Evolutionary conservation across 106 monocot species (phyloP).

Genomic region (Dioscorea dumetorum): DNA sequence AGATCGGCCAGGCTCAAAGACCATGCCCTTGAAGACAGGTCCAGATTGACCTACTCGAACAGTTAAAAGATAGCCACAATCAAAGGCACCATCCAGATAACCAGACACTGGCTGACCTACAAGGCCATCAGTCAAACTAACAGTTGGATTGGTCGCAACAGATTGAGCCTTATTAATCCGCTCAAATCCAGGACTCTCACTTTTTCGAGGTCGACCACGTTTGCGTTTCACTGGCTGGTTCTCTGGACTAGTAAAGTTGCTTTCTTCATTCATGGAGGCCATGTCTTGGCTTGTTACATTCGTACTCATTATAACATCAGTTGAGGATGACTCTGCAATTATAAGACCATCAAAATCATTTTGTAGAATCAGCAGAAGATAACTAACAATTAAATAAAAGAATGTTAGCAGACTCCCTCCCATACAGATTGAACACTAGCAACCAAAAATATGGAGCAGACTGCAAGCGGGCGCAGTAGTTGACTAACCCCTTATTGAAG

Average conservation of each 20-base stretch:
- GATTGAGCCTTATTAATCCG: background rate
- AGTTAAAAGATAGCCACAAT: constrained; percentile 2
- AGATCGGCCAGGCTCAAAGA: constrained; percentile 4
- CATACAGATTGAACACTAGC: too few species aligned
- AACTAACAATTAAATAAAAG: too few species aligned
- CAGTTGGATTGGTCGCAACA: background rate
- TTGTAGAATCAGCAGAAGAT: too few species aligned
- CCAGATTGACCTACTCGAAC: background rate
- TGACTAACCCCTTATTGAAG: too few species aligned
- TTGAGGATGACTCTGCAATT: too few species aligned
- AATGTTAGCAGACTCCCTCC: too few species aligned
- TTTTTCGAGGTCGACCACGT: constrained; percentile 8
- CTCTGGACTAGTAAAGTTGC: background rate
- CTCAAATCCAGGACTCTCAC: background rate
- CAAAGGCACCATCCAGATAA: background rate
- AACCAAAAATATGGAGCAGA: too few species aligned
- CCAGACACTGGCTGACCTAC: constrained; percentile 12
- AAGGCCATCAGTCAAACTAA: background rate
- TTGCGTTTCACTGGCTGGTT: constrained; percentile 3
- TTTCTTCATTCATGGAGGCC: background rate
- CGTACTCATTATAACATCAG: too few species aligned
- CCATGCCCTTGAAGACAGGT: constrained; percentile 5
- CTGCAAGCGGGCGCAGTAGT: too few species aligned
- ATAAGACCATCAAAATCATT: too few species aligned
- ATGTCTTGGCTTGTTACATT: background rate